Conservation (phyloP, 345 rosid genomes). For the Angophora floribunda region DNA sequence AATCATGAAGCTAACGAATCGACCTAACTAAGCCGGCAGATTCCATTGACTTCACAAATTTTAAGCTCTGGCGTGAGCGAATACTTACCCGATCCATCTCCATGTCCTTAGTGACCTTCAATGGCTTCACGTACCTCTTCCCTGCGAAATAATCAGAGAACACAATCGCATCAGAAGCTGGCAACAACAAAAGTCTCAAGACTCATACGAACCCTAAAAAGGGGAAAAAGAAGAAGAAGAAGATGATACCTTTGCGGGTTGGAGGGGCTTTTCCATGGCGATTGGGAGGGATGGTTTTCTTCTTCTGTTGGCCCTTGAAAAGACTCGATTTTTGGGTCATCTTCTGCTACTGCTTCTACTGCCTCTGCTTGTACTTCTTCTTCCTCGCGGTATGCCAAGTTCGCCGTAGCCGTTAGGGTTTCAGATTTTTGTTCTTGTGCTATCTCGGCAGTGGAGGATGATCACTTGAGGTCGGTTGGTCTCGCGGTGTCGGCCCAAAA, state of each 20-base stretch:
- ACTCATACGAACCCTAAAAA: background rate
- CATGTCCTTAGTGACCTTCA: conserved; percentile 57
- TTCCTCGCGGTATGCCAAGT: background rate
- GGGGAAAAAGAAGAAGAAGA: no score
- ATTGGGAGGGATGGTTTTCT: conserved; percentile 52
- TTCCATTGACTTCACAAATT: background rate
- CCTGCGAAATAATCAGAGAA: conserved; percentile 20
- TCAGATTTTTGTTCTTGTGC: background rate
- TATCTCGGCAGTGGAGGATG: background rate
- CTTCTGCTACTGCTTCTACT: background rate
- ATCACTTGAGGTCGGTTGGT: background rate
- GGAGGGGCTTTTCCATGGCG: conserved; percentile 69
- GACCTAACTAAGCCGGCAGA: background rate
- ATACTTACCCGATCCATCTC: conserved; percentile 53
- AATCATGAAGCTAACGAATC: background rate
- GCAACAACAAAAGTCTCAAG: background rate
- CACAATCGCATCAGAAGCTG: background rate
- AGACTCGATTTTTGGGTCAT: conserved; percentile 85
- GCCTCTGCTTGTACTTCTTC: background rate
- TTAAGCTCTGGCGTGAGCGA: background rate
- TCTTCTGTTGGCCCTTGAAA: conserved; percentile 83
- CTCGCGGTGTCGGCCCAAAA: background rate
- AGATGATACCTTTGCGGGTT: conserved; percentile 54
- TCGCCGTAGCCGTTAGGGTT: background rate
- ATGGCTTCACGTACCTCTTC: conserved; percentile 64